Evolutionary conservation across 331 rosid species (phyloP), one percentile per base, ranked within the genome.

Genomic region (Quercus lobata): DNA sequence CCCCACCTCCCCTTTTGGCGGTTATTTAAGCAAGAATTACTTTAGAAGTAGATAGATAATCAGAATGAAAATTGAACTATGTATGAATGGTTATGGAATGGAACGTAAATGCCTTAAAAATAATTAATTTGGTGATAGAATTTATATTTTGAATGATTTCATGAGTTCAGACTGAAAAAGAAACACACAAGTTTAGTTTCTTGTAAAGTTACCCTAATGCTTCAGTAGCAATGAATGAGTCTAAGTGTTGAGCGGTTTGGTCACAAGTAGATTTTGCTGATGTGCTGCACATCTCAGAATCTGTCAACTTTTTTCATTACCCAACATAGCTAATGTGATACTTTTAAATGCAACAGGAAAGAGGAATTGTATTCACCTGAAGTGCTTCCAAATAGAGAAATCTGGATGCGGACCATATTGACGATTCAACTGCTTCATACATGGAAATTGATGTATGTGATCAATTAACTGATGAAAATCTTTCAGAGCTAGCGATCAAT

Each of bases 341-440:
- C 79, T 74, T 85, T 69, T 74, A 25, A 14, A 74, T 72, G 57
- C 34, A 71, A 72, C 92, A 95, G 98, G 81, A 79, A 27, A 83
- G 82, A 83, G 94, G 97, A 56, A 84, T 95, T 85, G 84, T 82
- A 16, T 80, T 76, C 85, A 63, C 82, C 14, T 76, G 82, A 75
- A 30, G 74, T 78, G 78, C 58, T 44, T 69, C 93, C 68, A 90
- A 88, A 89, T 91, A 89, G 80, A 87, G 89, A 88, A 84, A 87
- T 78, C 87, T 80, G 41, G 85, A 78, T 79, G 41, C 73, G 49
- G 80, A 66, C 49, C 70, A 71, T 55, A 74, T 25, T 14, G 69
- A 30, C 21, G 83, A 74, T 84, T 79, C 84, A 7, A 41, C 83
- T 72, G 63, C 69, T 49, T 25, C 30, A 15, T 79, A 75, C 60